phyloP scores from a whole-genome alignment of 495 filamentous ascomycete genomes.

The Xylona heveae region DNA sequence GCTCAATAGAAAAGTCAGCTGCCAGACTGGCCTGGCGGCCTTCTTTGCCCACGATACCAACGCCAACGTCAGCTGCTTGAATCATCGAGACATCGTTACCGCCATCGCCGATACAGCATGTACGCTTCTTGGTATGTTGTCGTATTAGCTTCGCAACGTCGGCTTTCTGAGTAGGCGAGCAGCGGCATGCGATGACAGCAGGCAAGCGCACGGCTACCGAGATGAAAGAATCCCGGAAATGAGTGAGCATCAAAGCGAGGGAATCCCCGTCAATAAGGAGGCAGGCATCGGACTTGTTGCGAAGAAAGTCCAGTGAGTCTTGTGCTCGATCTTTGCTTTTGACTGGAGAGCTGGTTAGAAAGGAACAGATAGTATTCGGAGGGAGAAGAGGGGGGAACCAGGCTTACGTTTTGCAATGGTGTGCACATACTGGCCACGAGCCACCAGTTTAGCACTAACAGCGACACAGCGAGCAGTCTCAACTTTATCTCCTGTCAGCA shows the following conservation, averaged over 20 bases:
- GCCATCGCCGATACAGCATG: constrained; percentile 92
- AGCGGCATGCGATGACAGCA: constrained; percentile 88
- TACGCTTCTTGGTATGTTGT: constrained; percentile 73
- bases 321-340: constrained; percentile 58
- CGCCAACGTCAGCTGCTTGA: constrained; percentile 89
- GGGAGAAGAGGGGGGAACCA: no score
- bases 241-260: constrained; percentile 56
- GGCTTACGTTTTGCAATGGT: constrained; percentile 53
- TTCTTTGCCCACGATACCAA: constrained; percentile 96
- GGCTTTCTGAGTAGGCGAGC: constrained; percentile 93
- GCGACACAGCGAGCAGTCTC: constrained; percentile 96
- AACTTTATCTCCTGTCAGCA: constrained; percentile 97
- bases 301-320: constrained; percentile 70
- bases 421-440: constrained; percentile 86
- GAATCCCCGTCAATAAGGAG: constrained; percentile 92
- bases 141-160: constrained; percentile 84
- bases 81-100: constrained; percentile 99
- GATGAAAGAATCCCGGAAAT: constrained; percentile 72
- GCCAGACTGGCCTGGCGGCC: constrained; percentile 86
- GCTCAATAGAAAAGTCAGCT: constrained; percentile 86
- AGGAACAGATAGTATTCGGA: no score
- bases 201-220: constrained; percentile 70
- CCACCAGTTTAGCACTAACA: constrained; percentile 83
- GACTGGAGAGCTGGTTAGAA: constrained; percentile 12
- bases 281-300: constrained; percentile 69